Evolutionary conservation across 495 filamentous ascomycete species (phyloP), one percentile per base, ranked within the genome.

Genomic region (Corynascus novoguineensis): DNA sequence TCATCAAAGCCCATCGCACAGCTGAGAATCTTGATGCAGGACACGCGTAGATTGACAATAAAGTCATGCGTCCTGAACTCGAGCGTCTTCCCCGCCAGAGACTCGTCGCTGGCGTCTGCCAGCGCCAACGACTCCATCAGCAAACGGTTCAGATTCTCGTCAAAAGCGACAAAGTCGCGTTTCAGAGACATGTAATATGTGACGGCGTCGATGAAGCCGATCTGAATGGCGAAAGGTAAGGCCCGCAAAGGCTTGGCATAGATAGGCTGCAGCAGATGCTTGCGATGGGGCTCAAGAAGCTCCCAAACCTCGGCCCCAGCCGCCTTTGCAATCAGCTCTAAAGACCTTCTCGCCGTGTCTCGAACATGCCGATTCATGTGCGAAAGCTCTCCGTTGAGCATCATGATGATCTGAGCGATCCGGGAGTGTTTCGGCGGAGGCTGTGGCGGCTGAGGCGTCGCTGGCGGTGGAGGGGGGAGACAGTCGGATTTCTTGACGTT

Each of bases 151-250:
- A 97, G 81, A 55, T 89, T 81, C 42, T 97, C 92, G 63, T 96
- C 92, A 68, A 97, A 95, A 14, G 85, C 80, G 21, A 97, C 80
- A 50, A 97, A 90, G 52, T 91, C 86, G 41, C 86, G 83, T 61
- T 92, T 88, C 27, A 97, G 75, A 25, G 85, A 83, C 71, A 99
- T 79, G 69, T 90, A 95, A 69, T 91, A 97, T 0, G 89, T 93
- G 61, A 99, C 90, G 6, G 92, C 95, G 69, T 97, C 93, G 61
- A 99, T 95, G 67, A 92, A 97, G 10, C 93, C 95, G 64, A 99
- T 97, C 69, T 99, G 95, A 2, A 85, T 88, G 4, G 87, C 78
- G 65, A 97, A 97, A 2, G 92, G 92, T 51, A 99, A 72, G 3
- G 95, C 95, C 49, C 95, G 81, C 24, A 99, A 70, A 27, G 95